Conservation (phyloP, 306 rosid species). For the Cicer chorassanicum region DNA sequence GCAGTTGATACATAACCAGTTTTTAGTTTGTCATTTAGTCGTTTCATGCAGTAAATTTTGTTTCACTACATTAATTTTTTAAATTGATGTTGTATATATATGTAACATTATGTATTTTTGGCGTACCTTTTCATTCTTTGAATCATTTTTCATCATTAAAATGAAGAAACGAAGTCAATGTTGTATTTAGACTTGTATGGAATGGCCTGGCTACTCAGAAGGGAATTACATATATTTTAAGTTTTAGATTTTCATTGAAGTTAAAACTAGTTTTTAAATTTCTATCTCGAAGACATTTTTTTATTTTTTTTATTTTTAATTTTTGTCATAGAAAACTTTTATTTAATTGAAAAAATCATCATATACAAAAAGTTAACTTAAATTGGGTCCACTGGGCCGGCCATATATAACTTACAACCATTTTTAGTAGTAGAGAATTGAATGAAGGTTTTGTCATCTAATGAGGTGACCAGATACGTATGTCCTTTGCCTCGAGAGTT, state of each 20-base stretch:
- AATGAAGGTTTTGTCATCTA: slow-evolving; percentile 9
- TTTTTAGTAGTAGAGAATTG: neutral
- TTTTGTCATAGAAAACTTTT: neutral
- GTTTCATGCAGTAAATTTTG: slow-evolving; percentile 21
- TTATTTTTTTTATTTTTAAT: too few species aligned
- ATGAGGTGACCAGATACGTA: neutral
- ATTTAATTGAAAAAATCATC: neutral
- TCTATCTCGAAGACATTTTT: neutral
- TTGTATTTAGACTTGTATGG: neutral
- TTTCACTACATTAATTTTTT: slow-evolving; percentile 6
- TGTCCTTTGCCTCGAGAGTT: neutral
- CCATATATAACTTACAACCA: neutral
- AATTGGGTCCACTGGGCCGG: neutral
- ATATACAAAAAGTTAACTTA: neutral
- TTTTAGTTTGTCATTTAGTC: slow-evolving; percentile 36
- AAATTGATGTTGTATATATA: slow-evolving; percentile 36
- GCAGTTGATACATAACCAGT: slow-evolving; percentile 43
- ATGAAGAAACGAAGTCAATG: neutral
- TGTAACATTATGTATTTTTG: neutral
- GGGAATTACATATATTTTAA: neutral
- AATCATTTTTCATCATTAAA: neutral
- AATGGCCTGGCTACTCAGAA: neutral
- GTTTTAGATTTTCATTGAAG: neutral
- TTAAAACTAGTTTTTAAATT: neutral
- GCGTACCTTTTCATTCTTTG: neutral